Conservation (phyloP, 345 rosid species). For the Noccaea caerulescens region DNA sequence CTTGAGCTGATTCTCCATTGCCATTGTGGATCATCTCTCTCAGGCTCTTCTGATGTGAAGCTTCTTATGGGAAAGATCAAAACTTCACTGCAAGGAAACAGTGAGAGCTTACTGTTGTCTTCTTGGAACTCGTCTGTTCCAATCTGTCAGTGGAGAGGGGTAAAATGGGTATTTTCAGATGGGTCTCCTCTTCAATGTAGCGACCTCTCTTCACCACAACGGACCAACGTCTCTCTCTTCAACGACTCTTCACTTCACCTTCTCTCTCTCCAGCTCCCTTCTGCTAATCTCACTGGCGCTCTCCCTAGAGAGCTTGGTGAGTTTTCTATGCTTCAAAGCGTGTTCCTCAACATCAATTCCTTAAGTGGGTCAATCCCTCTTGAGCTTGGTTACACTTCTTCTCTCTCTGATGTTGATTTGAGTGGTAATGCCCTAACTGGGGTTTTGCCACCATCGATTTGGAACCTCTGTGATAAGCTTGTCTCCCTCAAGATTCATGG, state of each 20-base stretch:
- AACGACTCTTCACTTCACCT: conserved; percentile 80
- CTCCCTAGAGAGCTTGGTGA: conserved; percentile 89
- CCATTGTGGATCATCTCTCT: conserved; percentile 27
- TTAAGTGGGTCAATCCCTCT: conserved; percentile 82
- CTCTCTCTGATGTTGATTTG: conserved; percentile 81
- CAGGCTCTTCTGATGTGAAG: conserved; percentile 62
- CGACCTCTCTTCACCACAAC: conserved; percentile 66
- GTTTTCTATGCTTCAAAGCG: conserved; percentile 84
- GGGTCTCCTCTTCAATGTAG: conserved; percentile 65
- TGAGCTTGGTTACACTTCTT: conserved; percentile 91
- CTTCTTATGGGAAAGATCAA: conserved; percentile 76
- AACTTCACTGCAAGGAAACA: conserved; percentile 75
- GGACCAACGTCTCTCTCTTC: conserved; percentile 69
- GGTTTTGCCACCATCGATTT: conserved; percentile 75
- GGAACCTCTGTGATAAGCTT: conserved; percentile 91
- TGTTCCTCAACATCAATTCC: conserved; percentile 78
- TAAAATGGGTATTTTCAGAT: conserved; percentile 83
- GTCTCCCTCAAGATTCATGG: conserved; percentile 68
- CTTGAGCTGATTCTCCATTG: conserved; percentile 20
- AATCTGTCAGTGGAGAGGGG: conserved; percentile 96
- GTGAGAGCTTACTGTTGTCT: conserved; percentile 78
- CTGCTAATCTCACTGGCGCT: conserved; percentile 92
- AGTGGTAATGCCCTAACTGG: conserved; percentile 65
- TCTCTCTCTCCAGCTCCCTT: conserved; percentile 74
- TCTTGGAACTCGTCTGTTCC: conserved; percentile 94